Evolutionary conservation across 176 grass and related monocot species (phyloP).

Genomic region (Rhynchospora breviuscula): DNA sequence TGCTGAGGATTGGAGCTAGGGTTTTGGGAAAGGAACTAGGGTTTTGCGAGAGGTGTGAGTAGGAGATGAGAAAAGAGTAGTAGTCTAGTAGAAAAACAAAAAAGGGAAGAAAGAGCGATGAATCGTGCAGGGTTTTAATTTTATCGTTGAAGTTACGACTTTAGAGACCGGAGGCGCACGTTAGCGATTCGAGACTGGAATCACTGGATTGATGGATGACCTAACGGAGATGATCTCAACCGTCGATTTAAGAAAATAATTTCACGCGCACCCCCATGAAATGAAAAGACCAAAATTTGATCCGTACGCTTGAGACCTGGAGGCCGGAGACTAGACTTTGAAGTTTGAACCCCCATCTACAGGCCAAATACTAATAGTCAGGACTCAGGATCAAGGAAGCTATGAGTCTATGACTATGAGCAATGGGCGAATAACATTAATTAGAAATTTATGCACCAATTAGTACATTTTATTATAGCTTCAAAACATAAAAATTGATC

Average conservation of each 20-base stretch:
- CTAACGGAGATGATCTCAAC: neutral
- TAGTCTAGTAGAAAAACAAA: neutral
- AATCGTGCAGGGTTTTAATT: conserved; percentile 22
- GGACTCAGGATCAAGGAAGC: no score
- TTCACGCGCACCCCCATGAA: no score
- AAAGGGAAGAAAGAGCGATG: neutral
- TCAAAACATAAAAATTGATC: neutral
- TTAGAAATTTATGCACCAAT: no score
- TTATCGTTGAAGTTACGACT: conserved; percentile 1
- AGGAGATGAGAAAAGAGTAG: neutral
- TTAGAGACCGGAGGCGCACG: conserved; percentile 10
- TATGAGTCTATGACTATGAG: no score
- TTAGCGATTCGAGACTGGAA: neutral
- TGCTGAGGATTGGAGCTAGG: neutral
- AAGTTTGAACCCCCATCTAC: no score
- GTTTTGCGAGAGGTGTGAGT: conserved; percentile 15
- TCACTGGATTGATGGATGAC: neutral
- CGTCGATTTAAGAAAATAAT: neutral
- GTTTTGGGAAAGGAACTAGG: neutral
- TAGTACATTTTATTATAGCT: neutral
- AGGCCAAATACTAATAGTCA: no score
- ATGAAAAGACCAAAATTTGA: no score
- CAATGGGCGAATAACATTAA: no score
- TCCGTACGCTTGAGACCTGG: no score
- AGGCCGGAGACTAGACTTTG: no score